Evolutionary conservation across 2,329 filamentous ascomycete genomes (phyloP).

Genomic region (Triangularia verruculosa): DNA sequence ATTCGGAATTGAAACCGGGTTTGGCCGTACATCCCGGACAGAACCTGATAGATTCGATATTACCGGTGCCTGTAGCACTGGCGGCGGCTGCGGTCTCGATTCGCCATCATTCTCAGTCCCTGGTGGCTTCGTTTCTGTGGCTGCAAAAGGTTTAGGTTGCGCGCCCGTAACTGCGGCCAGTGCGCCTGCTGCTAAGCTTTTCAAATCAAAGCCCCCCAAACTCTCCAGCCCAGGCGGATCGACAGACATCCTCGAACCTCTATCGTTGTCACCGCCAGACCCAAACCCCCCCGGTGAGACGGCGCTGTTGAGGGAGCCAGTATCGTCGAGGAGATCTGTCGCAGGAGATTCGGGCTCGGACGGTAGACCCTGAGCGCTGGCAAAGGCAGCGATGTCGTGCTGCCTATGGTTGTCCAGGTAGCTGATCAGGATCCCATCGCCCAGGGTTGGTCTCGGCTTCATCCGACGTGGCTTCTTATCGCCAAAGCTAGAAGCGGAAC

Average conservation of each 20-base stretch:
- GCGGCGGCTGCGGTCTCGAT: background rate
- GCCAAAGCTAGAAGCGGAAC: conserved; percentile 39
- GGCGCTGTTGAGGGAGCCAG: conserved; percentile 10
- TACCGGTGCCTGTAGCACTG: conserved; percentile 12
- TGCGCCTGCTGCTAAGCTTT: conserved; percentile 34
- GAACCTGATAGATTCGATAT: conserved; percentile 10
- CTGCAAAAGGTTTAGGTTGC: conserved; percentile 19
- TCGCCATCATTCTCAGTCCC: conserved; percentile 24
- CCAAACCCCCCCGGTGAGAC: conserved; percentile 4
- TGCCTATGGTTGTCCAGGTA: conserved; percentile 61
- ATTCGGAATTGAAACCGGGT: conserved; percentile 3
- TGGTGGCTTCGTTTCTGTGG: conserved; percentile 24
- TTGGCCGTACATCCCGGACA: conserved; percentile 18
- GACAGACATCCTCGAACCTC: conserved; percentile 14
- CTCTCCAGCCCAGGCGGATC: background rate
- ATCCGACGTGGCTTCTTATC: conserved; percentile 49
- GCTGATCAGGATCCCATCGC: conserved; percentile 65
- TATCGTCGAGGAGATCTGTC: conserved; percentile 12
- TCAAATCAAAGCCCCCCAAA: conserved; percentile 29
- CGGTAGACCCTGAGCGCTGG: conserved; percentile 52
- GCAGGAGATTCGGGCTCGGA: conserved; percentile 32
- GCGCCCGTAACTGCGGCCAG: conserved; percentile 25
- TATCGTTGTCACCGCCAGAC: background rate
- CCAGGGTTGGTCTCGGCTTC: conserved; percentile 56
- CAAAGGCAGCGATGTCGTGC: conserved; percentile 61